Evolutionary conservation across 1,284 basidiomycete species (phyloP).

Genomic region (Spongispora temasekensis): DNA sequence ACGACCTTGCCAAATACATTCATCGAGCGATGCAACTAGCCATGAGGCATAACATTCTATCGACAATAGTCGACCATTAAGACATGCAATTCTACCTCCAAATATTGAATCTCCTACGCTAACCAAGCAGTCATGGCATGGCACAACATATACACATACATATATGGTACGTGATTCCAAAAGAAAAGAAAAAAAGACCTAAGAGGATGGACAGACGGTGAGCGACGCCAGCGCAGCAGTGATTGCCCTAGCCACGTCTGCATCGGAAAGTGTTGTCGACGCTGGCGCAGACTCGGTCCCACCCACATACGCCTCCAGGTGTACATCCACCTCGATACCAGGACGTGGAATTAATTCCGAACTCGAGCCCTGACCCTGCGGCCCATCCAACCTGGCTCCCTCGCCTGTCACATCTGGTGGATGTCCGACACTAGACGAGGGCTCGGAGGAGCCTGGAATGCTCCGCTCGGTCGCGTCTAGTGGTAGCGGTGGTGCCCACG

Average conservation of each 20-base stretch:
- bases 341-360: neutral
- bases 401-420: neutral
- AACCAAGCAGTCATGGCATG: neutral
- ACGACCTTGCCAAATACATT: too few relatives aligned
- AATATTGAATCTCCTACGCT: neutral
- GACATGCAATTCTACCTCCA: neutral
- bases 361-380: neutral
- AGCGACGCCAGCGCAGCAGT: constrained; percentile 23
- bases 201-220: neutral
- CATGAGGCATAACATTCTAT: too few relatives aligned
- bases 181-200: neutral
- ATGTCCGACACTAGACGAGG: neutral
- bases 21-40: too few relatives aligned
- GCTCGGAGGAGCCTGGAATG: too few relatives aligned
- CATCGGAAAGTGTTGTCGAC: constrained; percentile 15
- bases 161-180: neutral
- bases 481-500: constrained; percentile 30
- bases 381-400: neutral
- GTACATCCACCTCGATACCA: neutral
- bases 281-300: neutral
- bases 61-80: neutral
- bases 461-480: neutral
- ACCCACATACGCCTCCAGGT: neutral
- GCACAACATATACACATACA: neutral
- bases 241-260: constrained; percentile 27